Percentiles rank a stretch among this genome's conserved stretches.
These are phyloP conservation scores for Vanrija sp. DNA, from an alignment of 1,284 basidiomycete genomes.

Conservation along the genomic window DNA sequence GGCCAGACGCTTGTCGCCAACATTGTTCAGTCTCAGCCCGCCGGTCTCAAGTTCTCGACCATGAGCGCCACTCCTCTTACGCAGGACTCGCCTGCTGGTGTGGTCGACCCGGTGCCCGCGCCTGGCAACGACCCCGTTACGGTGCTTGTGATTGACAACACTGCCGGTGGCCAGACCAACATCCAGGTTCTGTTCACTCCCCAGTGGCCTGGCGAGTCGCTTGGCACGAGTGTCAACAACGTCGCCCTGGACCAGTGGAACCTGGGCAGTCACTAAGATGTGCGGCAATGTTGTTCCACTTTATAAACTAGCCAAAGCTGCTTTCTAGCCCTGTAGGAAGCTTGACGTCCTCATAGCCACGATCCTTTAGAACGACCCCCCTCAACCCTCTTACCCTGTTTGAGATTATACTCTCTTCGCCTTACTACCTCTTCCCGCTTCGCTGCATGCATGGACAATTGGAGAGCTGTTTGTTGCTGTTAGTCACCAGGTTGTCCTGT, in stretches of 20 bases:
- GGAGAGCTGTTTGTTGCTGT: no score
- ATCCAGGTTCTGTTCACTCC: slow-evolving; percentile 80
- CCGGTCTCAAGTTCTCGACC: slow-evolving; percentile 42
- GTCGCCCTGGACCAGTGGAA: slow-evolving; percentile 68
- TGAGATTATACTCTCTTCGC: no score
- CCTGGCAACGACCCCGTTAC: slow-evolving; percentile 65
- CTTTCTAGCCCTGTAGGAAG: no score
- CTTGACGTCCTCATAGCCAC: no score
- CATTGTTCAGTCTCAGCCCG: slow-evolving; percentile 55
- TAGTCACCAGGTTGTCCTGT: no score
- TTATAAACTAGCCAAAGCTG: no score
- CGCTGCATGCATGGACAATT: no score
- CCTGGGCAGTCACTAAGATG: slow-evolving; percentile 64
- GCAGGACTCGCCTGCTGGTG: slow-evolving; percentile 58
- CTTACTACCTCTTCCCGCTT: no score
- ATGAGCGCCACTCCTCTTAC: slow-evolving; percentile 50
- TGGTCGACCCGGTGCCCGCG: no score
- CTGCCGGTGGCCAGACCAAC: slow-evolving; percentile 66
- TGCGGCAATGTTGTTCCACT: background rate
- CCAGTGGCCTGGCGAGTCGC: slow-evolving; percentile 65
- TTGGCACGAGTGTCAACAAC: slow-evolving; percentile 57
- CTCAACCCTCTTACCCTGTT: no score
- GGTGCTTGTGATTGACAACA: slow-evolving; percentile 66
- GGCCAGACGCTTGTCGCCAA: slow-evolving; percentile 56
- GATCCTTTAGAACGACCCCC: no score